Evolutionary conservation across 768 basidiomycete species (phyloP), one percentile per base, ranked within the genome.

Genomic region (Gyrodon lividus): DNA sequence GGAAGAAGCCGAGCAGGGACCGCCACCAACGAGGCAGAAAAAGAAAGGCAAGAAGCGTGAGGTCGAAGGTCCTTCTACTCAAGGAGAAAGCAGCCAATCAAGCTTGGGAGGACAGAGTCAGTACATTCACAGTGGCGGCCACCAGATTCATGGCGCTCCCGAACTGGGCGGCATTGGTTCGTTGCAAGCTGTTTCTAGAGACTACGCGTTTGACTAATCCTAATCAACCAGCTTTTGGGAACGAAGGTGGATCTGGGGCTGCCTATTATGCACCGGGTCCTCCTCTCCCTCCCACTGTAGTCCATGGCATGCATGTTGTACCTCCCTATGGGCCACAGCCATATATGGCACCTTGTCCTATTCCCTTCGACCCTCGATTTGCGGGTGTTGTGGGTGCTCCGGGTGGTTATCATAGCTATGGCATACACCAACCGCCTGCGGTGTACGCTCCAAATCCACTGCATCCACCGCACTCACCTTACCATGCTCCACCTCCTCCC

Each of bases 1-100:
- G 6, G 58, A 68, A 40, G 66, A 46, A 41, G 16, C 20, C 6
- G 58, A 57, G 6, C 49, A 54, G 5, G 24, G 30, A 7, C 66
- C 30, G 41, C 61, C 54, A 40, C 40, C 41, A 46, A 66, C 58
- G 61, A 74, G 58, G 48, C 60, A 44, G 47, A 72, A 44, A 46
- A 72, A 54, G 57, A 70, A 51, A 60, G 60, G 48, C 53, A 69
- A 60, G 59, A 70, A 57, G 52, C 58, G 52, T 2, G 57, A 61
- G 57, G 55, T 57, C 48, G 41, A 51, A 42, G 50, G 43, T 55
- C 34, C 52, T 41, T 50, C 44, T 26, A 39, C 43, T 35, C 48
- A 46, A 19, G 50, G 45, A 46, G 59, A 55, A 45, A 34, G 33
- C 30, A 52, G 54, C 41, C 14, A 14, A 6, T 9, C 35, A 28